phyloP scores from a whole-genome alignment of 2,329 filamentous ascomycete genomes.

The Xylaria sp. region DNA sequence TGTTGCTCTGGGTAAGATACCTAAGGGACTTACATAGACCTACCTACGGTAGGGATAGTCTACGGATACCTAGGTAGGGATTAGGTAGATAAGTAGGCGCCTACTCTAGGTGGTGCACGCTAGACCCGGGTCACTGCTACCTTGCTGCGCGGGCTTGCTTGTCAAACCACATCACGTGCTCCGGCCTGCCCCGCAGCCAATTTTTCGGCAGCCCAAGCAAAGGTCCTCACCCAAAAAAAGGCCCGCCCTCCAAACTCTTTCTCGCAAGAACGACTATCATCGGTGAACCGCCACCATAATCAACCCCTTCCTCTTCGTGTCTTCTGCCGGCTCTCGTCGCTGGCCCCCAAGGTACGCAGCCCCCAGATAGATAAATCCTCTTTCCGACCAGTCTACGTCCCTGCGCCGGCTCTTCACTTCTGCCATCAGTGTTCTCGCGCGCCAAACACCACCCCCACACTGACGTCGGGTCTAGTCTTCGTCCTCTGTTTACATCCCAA shows the following conservation, averaged over 20 bases:
- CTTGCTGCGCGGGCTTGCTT: constrained; percentile 6
- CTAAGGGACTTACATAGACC: no score
- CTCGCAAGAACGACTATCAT: constrained; percentile 34
- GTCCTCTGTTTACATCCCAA: constrained; percentile 27
- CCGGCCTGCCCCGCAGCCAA: constrained; percentile 40
- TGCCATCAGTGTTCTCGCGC: constrained; percentile 16
- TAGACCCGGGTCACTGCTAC: no score
- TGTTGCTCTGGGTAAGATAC: no score
- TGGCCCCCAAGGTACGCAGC: constrained; percentile 25
- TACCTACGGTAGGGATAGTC: no score
- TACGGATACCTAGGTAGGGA: no score
- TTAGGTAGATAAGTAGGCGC: background rate
- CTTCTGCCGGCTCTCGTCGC: constrained; percentile 9
- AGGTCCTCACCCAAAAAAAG: constrained; percentile 28
- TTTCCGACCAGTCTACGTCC: background rate
- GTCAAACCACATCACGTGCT: constrained; percentile 38
- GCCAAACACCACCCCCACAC: constrained; percentile 28
- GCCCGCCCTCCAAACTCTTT: constrained; percentile 39
- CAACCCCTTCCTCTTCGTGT: constrained; percentile 21
- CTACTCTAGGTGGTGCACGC: no score
- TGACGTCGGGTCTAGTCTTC: constrained; percentile 32
- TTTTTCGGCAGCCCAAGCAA: constrained; percentile 40
- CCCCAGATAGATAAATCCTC: background rate
- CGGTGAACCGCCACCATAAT: constrained; percentile 35
- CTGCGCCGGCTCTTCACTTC: constrained; percentile 9